Conservation (phyloP, 2,329 filamentous ascomycete species). For the Phoma herbarum region DNA sequence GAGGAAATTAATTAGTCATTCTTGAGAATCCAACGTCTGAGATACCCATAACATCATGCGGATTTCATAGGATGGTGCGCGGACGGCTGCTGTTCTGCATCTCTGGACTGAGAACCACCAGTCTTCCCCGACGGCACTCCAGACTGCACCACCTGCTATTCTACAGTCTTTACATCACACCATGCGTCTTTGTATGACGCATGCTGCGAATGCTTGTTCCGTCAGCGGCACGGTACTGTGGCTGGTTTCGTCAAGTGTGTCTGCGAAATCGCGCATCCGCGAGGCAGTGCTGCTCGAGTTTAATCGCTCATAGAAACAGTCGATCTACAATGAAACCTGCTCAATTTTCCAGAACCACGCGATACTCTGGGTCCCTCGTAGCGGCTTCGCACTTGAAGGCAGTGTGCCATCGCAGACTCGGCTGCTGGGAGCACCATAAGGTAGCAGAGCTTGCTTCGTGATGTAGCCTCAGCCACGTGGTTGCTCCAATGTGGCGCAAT, state of each 20-base stretch:
- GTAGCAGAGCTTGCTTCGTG: not conserved
- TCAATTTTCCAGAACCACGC: not conserved
- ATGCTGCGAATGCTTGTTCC: not conserved
- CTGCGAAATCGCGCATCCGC: constrained; percentile 3
- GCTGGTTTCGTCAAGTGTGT: not conserved
- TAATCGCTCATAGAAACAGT: constrained; percentile 3
- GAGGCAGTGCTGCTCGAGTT: constrained; percentile 6
- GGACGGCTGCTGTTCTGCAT: not conserved
- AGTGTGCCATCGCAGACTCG: not conserved
- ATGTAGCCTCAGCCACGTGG: not conserved
- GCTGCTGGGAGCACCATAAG: not conserved
- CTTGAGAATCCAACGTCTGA: not conserved
- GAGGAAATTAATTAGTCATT: no score
- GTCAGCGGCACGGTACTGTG: not conserved
- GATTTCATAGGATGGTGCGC: not conserved
- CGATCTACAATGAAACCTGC: not conserved
- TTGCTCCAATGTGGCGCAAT: not conserved
- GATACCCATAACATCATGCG: not conserved
- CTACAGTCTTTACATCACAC: not conserved
- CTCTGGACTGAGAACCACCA: not conserved
- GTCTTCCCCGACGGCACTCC: no score
- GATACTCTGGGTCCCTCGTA: not conserved
- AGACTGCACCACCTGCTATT: not conserved
- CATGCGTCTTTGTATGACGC: not conserved
- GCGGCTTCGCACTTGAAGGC: not conserved